phyloP scores from a whole-genome alignment of 371 early-diverging fungal genomes.

The Mucor racemosus region DNA sequence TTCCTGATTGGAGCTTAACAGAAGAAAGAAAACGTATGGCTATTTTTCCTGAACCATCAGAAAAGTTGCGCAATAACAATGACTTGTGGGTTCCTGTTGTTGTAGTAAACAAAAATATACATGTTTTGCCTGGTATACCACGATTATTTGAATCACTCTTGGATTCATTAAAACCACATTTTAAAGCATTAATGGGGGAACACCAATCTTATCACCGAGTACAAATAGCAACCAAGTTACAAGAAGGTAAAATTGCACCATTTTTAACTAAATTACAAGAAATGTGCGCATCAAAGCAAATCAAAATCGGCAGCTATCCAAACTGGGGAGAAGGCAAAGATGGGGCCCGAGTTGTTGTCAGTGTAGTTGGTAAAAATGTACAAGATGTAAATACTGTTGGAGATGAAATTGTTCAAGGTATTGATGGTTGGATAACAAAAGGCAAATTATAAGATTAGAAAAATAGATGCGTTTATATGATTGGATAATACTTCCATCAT shows the following conservation, averaged over 20 bases:
- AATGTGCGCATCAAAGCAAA: conserved; percentile 29
- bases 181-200: conserved; percentile 25
- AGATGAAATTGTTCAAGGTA: conserved; percentile 21
- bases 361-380: conserved; percentile 56
- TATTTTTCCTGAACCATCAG: conserved; percentile 56
- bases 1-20: conserved; percentile 40
- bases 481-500: conserved; percentile 8
- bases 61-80: conserved; percentile 46
- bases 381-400: conserved; percentile 30
- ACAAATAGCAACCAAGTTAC: conserved; percentile 57
- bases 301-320: conserved; percentile 77
- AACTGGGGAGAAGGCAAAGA: conserved; percentile 51
- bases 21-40: conserved; percentile 74
- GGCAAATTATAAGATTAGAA: conserved; percentile 13
- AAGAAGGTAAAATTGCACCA: conserved; percentile 64
- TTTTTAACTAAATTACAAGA: conserved; percentile 56
- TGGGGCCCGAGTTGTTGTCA: conserved; percentile 51
- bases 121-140: conserved; percentile 79
- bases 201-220: conserved; percentile 47
- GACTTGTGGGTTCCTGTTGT: conserved; percentile 78
- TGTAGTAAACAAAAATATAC: conserved; percentile 65
- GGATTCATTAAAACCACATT: conserved; percentile 35
- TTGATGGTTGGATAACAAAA: conserved; percentile 25
- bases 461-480: conserved; percentile 1
- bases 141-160: conserved; percentile 62